Evolutionary conservation across 495 filamentous ascomycete genomes (phyloP), one percentile per base, ranked within the genome.

Genomic region (Tuber borchii): DNA sequence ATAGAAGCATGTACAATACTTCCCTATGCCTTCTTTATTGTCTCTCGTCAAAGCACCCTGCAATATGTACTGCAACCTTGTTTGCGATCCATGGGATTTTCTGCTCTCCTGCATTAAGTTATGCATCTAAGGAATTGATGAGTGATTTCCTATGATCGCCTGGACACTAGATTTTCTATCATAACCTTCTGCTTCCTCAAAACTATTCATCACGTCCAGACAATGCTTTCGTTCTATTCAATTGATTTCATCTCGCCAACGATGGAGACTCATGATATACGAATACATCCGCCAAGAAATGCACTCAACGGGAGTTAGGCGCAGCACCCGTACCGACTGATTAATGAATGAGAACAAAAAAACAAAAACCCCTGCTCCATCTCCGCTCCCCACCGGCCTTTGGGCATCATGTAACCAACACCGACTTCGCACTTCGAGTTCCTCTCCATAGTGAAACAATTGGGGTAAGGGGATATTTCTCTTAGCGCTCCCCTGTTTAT

Each of bases 1-100:
- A 79, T 73, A 79, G 78, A 79, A 79, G 78, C 78, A 79, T 79
- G 78, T 75, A 79, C 56, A 79, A 51, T 77, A 61, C 76, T 79
- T 79, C 78, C 69, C 74, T 56, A 69, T 79, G 65, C 73, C 78
- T 79, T 79, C 78, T 80, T 80, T 80, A 61, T 80, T 80, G 78
- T 80, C 77, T 80, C 78, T 80, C 78, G 74, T 80, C 77, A 80
- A 72, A 76, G 78, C 74, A 78, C 48, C 61, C 75, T 81, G 80
- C 80, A 81, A 79, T 72, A 81, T 75, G 79, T 76, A 74, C 79
- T 79, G 80, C 80, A 82, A 81, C 80, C 79, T 82, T 82, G 79
- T 78, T 74, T 81, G 71, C 72, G 74, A 70, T 75, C 75, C 77
- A 68, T 70, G 68, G 77, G 74, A 75, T 75, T 75, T 61, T 71